These are phyloP conservation scores for Oryza glaberrima DNA, from an alignment of 176 grass and related monocot genomes.

Conservation along the genomic window DNA sequence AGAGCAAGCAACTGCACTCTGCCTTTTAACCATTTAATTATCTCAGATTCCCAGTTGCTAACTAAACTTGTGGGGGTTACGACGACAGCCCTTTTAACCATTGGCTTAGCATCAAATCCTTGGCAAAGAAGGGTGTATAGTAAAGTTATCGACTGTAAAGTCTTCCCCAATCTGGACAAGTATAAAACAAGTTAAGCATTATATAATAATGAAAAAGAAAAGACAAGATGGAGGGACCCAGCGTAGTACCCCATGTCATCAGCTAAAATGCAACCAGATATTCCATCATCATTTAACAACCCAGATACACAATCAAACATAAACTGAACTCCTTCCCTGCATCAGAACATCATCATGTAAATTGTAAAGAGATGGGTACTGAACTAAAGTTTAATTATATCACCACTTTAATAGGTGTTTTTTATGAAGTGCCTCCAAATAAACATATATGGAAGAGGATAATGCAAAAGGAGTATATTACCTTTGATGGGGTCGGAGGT, in stretches of 20 bases:
- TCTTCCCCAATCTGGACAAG: slow-evolving; percentile 89
- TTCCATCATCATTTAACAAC: slow-evolving; percentile 75
- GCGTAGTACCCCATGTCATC: slow-evolving; percentile 97
- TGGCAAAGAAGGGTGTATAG: slow-evolving; percentile 84
- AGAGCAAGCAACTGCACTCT: slow-evolving; percentile 80
- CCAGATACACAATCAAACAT: slow-evolving; percentile 99
- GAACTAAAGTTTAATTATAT: slow-evolving; percentile 29
- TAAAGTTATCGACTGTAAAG: slow-evolving; percentile 92
- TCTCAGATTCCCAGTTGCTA: slow-evolving; percentile 97
- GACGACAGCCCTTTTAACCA: slow-evolving; percentile 84
- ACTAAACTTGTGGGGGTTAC: slow-evolving; percentile 97
- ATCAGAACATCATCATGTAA: slow-evolving; percentile 49
- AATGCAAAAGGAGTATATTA: slow-evolving; percentile 42
- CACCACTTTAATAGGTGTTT: neutral
- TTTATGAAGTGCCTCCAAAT: neutral
- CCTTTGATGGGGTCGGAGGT: slow-evolving; percentile 95
- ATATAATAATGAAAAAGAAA: slow-evolving; percentile 28
- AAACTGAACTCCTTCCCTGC: slow-evolving; percentile 98
- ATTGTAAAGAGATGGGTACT: slow-evolving; percentile 36
- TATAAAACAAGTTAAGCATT: slow-evolving; percentile 33
- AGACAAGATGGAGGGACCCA: slow-evolving; percentile 7
- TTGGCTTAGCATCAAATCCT: slow-evolving; percentile 90
- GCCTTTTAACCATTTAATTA: slow-evolving; percentile 85
- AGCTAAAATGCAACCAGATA: slow-evolving; percentile 95
- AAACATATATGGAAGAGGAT: neutral